Conservation (phyloP, 179 eudicot genomes). For the Heliamphora pulchella region DNA sequence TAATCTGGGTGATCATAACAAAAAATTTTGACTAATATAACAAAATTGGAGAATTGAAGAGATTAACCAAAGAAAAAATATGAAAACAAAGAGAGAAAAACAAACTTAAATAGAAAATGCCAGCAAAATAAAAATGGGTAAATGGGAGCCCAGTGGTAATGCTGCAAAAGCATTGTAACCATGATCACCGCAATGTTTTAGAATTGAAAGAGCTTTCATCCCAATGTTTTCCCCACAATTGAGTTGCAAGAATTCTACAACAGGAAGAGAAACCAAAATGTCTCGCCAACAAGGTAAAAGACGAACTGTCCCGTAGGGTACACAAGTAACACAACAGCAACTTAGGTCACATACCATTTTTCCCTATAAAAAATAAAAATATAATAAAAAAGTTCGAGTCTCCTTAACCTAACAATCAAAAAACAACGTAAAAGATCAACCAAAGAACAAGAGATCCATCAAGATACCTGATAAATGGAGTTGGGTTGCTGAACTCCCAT, state of each 20-base stretch:
- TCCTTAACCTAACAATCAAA: not conserved
- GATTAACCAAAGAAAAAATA: not conserved
- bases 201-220: not conserved
- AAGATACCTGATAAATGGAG: conserved; percentile 86
- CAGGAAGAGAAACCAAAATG: conserved; percentile 5
- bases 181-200: not conserved
- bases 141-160: not conserved
- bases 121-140: conserved; percentile 9
- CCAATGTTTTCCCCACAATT: not conserved
- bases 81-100: conserved; percentile 1
- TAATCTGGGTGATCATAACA: not conserved
- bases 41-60: conserved; percentile 4
- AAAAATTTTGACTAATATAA: too few relatives aligned
- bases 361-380: too few relatives aligned
- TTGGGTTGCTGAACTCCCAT: conserved; percentile 99
- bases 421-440: not conserved
- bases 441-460: not conserved
- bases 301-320: not conserved
- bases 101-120: not conserved
- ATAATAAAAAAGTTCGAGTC: not conserved
- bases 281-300: conserved; percentile 1
- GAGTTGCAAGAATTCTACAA: not conserved
- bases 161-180: not conserved
- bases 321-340: not conserved
- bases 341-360: too few relatives aligned